Evolutionary conservation across 495 filamentous ascomycete species (phyloP).

Genomic region (Trichoderma reesei): DNA sequence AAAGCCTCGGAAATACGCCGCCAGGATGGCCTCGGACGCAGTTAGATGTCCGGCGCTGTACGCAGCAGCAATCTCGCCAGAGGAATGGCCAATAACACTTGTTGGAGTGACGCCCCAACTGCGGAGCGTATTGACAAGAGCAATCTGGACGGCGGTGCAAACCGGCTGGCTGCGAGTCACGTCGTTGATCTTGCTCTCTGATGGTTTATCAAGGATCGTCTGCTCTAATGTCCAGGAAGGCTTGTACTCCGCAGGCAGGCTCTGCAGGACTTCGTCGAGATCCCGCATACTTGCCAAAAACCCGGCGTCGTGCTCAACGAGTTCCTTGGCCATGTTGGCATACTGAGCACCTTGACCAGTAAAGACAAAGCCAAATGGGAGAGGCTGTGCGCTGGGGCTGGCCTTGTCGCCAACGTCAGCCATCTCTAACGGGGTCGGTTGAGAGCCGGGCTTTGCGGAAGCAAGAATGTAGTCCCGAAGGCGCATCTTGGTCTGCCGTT

Average conservation of each 20-base stretch:
- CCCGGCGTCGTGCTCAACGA: constrained; percentile 33
- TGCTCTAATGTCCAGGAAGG: constrained; percentile 31
- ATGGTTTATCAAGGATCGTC: constrained; percentile 32
- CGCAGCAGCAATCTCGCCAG: constrained; percentile 54
- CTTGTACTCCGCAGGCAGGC: constrained; percentile 22
- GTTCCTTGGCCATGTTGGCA: constrained; percentile 49
- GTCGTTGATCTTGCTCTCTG: constrained; percentile 32
- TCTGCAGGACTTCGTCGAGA: constrained; percentile 28
- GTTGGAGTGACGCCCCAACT: constrained; percentile 45
- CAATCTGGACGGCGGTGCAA: constrained; percentile 46
- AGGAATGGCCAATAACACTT: constrained; percentile 54
- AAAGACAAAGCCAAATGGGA: constrained; percentile 37
- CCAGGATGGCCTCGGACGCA: constrained; percentile 43
- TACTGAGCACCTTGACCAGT: constrained; percentile 45
- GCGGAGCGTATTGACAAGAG: constrained; percentile 43
- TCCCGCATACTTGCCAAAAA: constrained; percentile 30
- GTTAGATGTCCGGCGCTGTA: constrained; percentile 40
- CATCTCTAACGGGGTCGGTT: constrained; percentile 3
- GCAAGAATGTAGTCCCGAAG: constrained; percentile 12
- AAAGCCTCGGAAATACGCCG: constrained; percentile 41
- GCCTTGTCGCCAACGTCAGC: constrained; percentile 32
- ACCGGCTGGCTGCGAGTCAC: constrained; percentile 41
- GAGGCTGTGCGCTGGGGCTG: constrained; percentile 10
- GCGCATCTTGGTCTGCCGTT: constrained; percentile 14
- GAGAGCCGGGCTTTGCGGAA: constrained; percentile 9